Evolutionary conservation across 306 rosid species (phyloP).

Genomic region (Trichosanthes truncata): DNA sequence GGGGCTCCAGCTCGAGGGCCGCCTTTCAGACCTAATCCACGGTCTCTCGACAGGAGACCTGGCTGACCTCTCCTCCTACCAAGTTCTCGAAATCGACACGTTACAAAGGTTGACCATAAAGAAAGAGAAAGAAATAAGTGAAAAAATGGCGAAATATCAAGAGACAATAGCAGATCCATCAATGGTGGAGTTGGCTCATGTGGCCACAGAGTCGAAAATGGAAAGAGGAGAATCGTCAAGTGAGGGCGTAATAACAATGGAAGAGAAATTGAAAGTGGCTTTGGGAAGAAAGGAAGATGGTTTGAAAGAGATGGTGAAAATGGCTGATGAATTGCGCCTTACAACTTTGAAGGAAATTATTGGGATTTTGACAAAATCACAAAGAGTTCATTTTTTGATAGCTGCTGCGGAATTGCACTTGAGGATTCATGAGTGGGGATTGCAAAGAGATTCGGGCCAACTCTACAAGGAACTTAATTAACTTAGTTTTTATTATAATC

Average conservation of each 20-base stretch:
- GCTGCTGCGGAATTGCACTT: constrained; percentile 49
- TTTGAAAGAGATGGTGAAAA: constrained; percentile 28
- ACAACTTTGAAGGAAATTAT: constrained; percentile 26
- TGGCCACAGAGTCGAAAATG: constrained; percentile 21
- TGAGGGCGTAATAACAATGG: not conserved
- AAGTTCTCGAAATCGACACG: constrained; percentile 27
- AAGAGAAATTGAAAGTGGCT: constrained; percentile 20
- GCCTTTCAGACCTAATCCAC: constrained; percentile 12
- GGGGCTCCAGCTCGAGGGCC: constrained; percentile 39
- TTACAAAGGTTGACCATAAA: constrained; percentile 30
- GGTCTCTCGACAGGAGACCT: constrained; percentile 28
- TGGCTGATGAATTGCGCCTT: constrained; percentile 42
- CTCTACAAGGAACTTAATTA: not conserved
- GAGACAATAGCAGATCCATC: constrained; percentile 38
- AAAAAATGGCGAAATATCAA: constrained; percentile 43
- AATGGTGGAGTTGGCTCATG: constrained; percentile 36
- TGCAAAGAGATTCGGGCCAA: constrained; percentile 18
- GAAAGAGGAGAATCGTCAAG: not conserved
- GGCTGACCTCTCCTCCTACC: constrained; percentile 33
- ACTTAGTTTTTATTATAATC: too few relatives aligned
- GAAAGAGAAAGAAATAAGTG: constrained; percentile 41
- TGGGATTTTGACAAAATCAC: constrained; percentile 25
- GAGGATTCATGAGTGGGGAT: constrained; percentile 62
- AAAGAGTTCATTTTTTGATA: constrained; percentile 45
- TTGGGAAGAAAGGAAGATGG: constrained; percentile 26